Evolutionary conservation across 306 rosid species (phyloP).

Genomic region (Parietaria judaica): DNA sequence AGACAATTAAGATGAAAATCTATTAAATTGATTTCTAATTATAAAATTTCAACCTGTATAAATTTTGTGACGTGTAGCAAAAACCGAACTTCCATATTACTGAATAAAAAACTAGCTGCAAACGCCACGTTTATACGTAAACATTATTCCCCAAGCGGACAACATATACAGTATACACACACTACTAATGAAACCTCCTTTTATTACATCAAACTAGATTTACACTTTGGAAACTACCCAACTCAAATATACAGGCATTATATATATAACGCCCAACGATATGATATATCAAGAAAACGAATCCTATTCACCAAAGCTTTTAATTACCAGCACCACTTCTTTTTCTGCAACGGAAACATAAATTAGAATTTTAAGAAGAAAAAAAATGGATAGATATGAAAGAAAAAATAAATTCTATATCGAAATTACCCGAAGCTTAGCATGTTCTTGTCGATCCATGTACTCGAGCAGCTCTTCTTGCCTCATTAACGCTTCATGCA

Average conservation of each 20-base stretch:
- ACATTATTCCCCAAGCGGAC: neutral
- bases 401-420: neutral
- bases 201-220: neutral
- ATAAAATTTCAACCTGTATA: too few species aligned
- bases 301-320: slow-evolving; percentile 24
- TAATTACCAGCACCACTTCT: slow-evolving; percentile 43
- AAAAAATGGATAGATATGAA: neutral
- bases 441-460: slow-evolving; percentile 56
- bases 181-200: neutral
- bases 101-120: neutral
- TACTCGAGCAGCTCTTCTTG: slow-evolving; percentile 89
- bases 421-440: slow-evolving; percentile 39
- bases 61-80: too few species aligned
- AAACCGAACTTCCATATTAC: too few species aligned
- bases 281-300: neutral
- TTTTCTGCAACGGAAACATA: slow-evolving; percentile 42
- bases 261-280: neutral
- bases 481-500: slow-evolving; percentile 71
- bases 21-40: too few species aligned
- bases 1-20: too few species aligned
- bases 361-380: slow-evolving; percentile 9
- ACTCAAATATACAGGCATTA: slow-evolving; percentile 6
- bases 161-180: neutral
- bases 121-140: neutral
- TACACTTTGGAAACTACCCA: neutral